phyloP scores from a whole-genome alignment of 2,329 filamentous ascomycete species.

The Cytospora paraplurivora region DNA sequence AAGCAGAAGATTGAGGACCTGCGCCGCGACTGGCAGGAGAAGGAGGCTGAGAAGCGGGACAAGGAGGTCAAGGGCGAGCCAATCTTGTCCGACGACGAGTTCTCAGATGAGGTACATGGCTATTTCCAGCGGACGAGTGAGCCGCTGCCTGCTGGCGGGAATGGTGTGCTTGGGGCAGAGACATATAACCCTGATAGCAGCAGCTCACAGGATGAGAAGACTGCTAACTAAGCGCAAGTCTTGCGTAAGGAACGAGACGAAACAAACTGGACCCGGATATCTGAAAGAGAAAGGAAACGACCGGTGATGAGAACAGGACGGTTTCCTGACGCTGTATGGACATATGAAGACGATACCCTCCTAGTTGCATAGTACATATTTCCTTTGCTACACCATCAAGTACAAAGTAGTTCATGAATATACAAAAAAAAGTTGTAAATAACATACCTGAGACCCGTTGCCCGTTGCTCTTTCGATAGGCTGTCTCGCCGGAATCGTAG shows the following conservation, averaged over 20 bases:
- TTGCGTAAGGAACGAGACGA: background rate
- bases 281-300: background rate
- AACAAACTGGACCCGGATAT: background rate
- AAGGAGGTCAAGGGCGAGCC: slow-evolving; percentile 49
- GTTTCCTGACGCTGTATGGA: background rate
- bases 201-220: background rate
- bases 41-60: slow-evolving; percentile 49
- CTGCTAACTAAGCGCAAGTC: background rate
- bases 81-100: slow-evolving; percentile 47
- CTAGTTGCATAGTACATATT: background rate
- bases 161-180: slow-evolving; percentile 6
- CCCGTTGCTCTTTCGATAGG: background rate
- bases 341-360: background rate
- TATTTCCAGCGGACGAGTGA: slow-evolving; percentile 50
- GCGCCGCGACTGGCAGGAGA: slow-evolving; percentile 62
- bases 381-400: background rate
- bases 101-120: slow-evolving; percentile 55
- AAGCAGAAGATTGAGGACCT: slow-evolving; percentile 84
- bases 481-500: too few relatives aligned
- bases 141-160: background rate
- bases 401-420: background rate
- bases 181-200: background rate
- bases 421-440: background rate
- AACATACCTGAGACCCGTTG: background rate
- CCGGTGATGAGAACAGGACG: background rate